phyloP scores from a whole-genome alignment of 345 rosid genomes.

The Eucalyptus curtisii region DNA sequence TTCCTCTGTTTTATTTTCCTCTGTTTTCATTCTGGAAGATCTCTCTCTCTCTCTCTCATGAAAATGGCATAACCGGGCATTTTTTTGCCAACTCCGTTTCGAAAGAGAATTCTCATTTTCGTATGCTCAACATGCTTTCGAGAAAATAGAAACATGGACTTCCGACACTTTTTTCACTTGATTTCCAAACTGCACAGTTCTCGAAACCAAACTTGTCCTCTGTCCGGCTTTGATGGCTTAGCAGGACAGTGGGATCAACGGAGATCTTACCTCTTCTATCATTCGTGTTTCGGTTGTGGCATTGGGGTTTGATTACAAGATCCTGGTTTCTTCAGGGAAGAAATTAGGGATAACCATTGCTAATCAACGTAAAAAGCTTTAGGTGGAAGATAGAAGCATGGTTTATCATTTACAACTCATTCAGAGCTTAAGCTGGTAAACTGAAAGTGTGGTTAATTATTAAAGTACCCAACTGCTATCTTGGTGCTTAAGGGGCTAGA shows the following conservation, averaged over 20 bases:
- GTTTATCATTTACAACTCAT: not conserved
- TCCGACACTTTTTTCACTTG: not conserved
- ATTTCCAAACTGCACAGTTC: not conserved
- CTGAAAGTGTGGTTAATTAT: not conserved
- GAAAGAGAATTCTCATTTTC: not conserved
- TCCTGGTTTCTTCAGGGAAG: not conserved
- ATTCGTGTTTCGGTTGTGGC: not conserved
- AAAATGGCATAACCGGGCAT: not conserved
- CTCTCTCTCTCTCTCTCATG: not conserved
- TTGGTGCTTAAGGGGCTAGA: not conserved
- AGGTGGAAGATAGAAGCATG: not conserved
- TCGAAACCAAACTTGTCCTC: not conserved
- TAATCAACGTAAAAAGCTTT: not conserved
- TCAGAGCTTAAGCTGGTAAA: not conserved
- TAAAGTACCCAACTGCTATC: not conserved
- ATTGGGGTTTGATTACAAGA: not conserved
- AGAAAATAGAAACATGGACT: not conserved
- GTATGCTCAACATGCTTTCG: not conserved
- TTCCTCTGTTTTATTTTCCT: not conserved
- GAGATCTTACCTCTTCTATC: not conserved
- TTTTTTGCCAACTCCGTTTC: not conserved
- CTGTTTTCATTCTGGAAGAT: not conserved
- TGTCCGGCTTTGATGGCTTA: not conserved
- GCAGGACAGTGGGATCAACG: not conserved
- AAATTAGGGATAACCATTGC: not conserved